Evolutionary conservation across 257 asterid species (phyloP), one percentile per base, ranked within the genome.

Genomic region (Voacanga thouarsii): DNA sequence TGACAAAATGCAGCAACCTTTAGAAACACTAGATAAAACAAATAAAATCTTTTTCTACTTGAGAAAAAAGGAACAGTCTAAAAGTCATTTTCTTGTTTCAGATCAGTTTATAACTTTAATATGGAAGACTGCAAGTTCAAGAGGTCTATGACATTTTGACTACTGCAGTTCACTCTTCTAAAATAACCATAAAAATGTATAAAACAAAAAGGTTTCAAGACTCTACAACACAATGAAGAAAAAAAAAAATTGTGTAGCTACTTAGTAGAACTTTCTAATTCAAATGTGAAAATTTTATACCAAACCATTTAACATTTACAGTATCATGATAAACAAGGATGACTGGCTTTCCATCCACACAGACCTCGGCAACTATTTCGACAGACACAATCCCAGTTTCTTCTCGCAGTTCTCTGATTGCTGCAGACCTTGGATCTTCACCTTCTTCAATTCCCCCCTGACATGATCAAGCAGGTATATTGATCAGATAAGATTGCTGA

Each of bases 401-500:
- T 84, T 95, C 98, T 83, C 84, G 87, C 88, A 95, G 72, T 88
- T 93, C 98, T 83, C 99, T 88, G 68, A 88, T 80, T 64, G 99
- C 99, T 60, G 99, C 99, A 84, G 97, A 77, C 79, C 84, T 91
- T 63, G 99, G 98, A 71, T 93, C 99, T 83, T 95, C 99, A 3
- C 96, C 98, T 79, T 93, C 98, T 86, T 95, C 99, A 81, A 95
- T 93, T 23, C 96, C 97, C 26, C 99, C 99, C 99, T 93, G 68
- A 49, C 50, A n/a, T 68, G 71, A 72, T 83, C 75, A 61, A 69
- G 37, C 50, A 66, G 64, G 44, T 30, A 30, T 76, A 24, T 75
- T 64, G 70, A 74, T 47, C 43, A 75, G 64, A 76, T 72, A 68
- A 76, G 33, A 67, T 12, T 65, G 60, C 71, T 47, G 6, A 68